Conservation (phyloP, 2,329 filamentous ascomycete species). For the Hortaea werneckii region DNA sequence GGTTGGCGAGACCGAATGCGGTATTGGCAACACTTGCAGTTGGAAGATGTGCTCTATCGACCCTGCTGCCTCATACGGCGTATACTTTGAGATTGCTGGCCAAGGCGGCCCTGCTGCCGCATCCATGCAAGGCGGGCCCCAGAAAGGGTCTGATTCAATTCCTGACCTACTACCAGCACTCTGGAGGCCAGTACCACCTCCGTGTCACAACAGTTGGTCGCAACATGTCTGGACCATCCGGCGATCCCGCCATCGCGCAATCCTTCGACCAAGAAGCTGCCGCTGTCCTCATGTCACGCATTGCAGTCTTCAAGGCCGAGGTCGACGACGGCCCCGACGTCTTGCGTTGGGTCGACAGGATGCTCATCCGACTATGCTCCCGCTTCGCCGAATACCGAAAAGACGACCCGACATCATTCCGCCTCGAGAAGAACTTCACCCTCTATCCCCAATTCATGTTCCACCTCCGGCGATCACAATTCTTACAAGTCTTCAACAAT, state of each 20-base stretch:
- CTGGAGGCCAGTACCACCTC: constrained; percentile 89
- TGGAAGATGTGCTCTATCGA: constrained; percentile 99
- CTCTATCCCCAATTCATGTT: constrained; percentile 99
- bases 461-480: constrained; percentile 91
- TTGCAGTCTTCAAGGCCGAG: constrained; percentile 97
- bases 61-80: constrained; percentile 81
- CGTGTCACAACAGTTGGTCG: constrained; percentile 89
- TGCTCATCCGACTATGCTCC: constrained; percentile 94
- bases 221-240: constrained; percentile 83
- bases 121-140: constrained; percentile 73
- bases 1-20: constrained; percentile 94
- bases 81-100: constrained; percentile 96
- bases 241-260: constrained; percentile 88
- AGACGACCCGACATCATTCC: constrained; percentile 94
- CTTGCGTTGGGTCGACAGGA: constrained; percentile 92
- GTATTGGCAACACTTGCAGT: constrained; percentile 95
- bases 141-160: constrained; percentile 95
- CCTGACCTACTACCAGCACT: constrained; percentile 96
- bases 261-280: constrained; percentile 98
- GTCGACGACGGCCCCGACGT: constrained; percentile 98
- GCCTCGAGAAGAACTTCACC: constrained; percentile 96
- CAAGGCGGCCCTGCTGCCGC: constrained; percentile 65
- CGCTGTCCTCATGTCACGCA: constrained; percentile 96
- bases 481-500: constrained; percentile 98
- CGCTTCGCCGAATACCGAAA: constrained; percentile 97